Conservation (phyloP, 805 yeast genomes). For the Yarrowia deformans region DNA sequence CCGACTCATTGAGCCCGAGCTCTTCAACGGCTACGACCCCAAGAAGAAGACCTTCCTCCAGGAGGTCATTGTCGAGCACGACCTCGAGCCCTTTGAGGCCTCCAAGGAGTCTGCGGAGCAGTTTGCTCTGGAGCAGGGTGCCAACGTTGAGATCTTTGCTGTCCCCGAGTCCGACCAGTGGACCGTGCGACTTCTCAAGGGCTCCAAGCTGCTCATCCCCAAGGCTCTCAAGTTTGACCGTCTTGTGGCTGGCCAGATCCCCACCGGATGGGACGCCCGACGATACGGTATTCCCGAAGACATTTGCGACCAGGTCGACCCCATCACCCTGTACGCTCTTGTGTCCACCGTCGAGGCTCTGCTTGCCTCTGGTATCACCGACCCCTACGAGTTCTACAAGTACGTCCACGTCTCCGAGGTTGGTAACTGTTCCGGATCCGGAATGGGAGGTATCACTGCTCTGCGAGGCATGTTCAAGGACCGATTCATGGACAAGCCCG, state of each 20-base stretch:
- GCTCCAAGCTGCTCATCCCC: conserved; percentile 90
- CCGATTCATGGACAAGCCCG: conserved; percentile 90
- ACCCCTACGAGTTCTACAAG: conserved; percentile 98
- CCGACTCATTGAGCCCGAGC: conserved; percentile 94
- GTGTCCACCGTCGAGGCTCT: conserved; percentile 96
- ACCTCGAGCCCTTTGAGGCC: conserved; percentile 93
- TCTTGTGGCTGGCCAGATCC: conserved; percentile 87
- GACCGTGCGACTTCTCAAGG: conserved; percentile 88
- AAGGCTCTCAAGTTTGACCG: conserved; percentile 73
- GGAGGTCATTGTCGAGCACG: conserved; percentile 96
- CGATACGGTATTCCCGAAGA: conserved; percentile 96
- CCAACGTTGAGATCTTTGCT: conserved; percentile 88
- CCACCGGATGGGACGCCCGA: conserved; percentile 97
- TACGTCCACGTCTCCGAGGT: conserved; percentile 98
- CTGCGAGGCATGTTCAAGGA: conserved; percentile 97
- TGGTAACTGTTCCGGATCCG: conserved; percentile 99
- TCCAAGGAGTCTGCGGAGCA: conserved; percentile 95
- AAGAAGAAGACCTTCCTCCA: conserved; percentile 90
- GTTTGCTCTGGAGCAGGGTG: conserved; percentile 93
- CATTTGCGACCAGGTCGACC: conserved; percentile 92
- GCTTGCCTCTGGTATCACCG: conserved; percentile 92
- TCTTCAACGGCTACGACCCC: conserved; percentile 94
- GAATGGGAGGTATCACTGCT: conserved; percentile 99
- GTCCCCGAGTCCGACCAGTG: conserved; percentile 90
- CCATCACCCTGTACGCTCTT: conserved; percentile 88